A percentile compares a stretch with the other conserved stretches of the same genome.
These are phyloP conservation scores for Phlyctochytrium bullatum DNA, from an alignment of 192 early-diverging fungal species.

Conservation along the genomic window DNA sequence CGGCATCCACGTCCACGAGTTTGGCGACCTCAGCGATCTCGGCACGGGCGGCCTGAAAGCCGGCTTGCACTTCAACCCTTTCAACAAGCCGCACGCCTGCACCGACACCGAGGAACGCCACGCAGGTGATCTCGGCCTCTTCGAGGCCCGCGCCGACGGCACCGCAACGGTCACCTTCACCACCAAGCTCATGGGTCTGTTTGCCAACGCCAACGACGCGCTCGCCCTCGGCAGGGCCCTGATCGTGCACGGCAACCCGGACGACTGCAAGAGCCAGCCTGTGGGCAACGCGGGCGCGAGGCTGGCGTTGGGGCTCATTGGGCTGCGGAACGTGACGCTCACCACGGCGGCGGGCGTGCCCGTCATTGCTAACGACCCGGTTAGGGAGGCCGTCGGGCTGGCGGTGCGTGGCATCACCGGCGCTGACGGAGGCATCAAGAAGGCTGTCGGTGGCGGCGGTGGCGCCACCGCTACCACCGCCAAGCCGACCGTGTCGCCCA, in stretches of 20 bases:
- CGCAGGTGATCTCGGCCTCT: conserved; percentile 31
- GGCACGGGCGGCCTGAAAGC: conserved; percentile 1
- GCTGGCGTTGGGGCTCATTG: conserved; percentile 29
- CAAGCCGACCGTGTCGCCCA: background rate
- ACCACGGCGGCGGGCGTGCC: background rate
- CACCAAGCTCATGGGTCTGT: background rate
- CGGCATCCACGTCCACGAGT: conserved; percentile 27
- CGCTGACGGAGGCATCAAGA: background rate
- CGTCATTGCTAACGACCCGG: background rate
- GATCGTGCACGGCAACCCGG: conserved; percentile 27
- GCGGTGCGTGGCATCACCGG: background rate
- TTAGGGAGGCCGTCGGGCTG: background rate
- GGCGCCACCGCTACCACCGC: background rate
- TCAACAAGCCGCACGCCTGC: conserved; percentile 26
- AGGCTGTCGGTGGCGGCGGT: background rate
- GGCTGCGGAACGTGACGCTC: conserved; percentile 11
- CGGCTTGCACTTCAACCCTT: conserved; percentile 32
- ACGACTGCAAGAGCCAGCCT: conserved; percentile 31
- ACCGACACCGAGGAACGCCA: background rate
- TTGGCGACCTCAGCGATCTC: conserved; percentile 20
- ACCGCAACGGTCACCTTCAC: conserved; percentile 2
- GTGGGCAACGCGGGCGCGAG: conserved; percentile 24
- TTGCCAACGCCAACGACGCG: background rate
- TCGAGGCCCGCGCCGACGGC: conserved; percentile 13
- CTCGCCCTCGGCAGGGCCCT: conserved; percentile 24